Evolutionary conservation across 2,329 filamentous ascomycete species (phyloP).

Genomic region (Sphaerulina vaccinii): DNA sequence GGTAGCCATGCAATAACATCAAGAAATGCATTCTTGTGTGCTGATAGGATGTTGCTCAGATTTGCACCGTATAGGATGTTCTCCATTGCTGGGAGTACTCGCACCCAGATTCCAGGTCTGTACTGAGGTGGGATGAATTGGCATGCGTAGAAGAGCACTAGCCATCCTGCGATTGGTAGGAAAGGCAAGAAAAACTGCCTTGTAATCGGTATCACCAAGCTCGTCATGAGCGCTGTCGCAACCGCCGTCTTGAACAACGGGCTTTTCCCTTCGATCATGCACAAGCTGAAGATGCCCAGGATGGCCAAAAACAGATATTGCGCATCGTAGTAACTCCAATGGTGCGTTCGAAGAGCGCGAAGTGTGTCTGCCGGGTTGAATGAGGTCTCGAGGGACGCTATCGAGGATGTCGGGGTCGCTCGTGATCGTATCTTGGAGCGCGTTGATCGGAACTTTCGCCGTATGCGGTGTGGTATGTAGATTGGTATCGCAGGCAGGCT

Average conservation of each 20-base stretch:
- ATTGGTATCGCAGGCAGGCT: slow-evolving; percentile 50
- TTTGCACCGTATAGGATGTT: slow-evolving; percentile 97
- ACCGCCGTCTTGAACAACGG: slow-evolving; percentile 74
- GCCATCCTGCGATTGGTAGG: slow-evolving; percentile 78
- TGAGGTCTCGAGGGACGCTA: slow-evolving; percentile 76
- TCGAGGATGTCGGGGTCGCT: slow-evolving; percentile 66
- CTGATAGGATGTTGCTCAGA: slow-evolving; percentile 90
- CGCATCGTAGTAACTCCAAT: slow-evolving; percentile 78
- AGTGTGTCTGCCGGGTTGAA: slow-evolving; percentile 78
- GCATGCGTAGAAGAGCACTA: slow-evolving; percentile 89
- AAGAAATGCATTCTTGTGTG: slow-evolving; percentile 77
- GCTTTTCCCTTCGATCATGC: slow-evolving; percentile 74
- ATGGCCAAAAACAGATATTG: slow-evolving; percentile 77
- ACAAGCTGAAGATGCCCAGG: slow-evolving; percentile 77
- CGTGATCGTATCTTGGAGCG: slow-evolving; percentile 65
- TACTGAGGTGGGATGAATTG: slow-evolving; percentile 88
- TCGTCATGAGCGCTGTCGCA: slow-evolving; percentile 64
- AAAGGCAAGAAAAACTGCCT: slow-evolving; percentile 90
- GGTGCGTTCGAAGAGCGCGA: slow-evolving; percentile 70
- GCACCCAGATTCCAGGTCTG: slow-evolving; percentile 91
- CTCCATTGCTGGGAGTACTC: slow-evolving; percentile 87
- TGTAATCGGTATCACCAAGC: slow-evolving; percentile 78
- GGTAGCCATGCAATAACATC: slow-evolving; percentile 91
- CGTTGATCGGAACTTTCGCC: slow-evolving; percentile 61
- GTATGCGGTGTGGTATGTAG: slow-evolving; percentile 63